Conservation (phyloP, 1,284 basidiomycete species). For the Ceraceosorus guamensis region DNA sequence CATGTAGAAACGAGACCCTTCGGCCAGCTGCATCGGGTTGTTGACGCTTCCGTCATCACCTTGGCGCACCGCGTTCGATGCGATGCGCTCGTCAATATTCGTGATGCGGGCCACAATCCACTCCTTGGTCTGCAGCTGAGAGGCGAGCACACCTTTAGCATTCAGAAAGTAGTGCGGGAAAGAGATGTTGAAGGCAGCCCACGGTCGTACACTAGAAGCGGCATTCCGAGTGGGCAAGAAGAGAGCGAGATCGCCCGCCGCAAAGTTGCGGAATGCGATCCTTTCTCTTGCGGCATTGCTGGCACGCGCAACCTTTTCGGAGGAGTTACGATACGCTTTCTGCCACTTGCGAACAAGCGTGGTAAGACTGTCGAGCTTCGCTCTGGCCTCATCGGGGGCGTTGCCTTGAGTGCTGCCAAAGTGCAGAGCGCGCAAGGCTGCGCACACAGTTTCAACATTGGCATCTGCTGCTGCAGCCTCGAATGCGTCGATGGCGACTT, state of each 20-base stretch:
- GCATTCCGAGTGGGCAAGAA: conserved; percentile 93
- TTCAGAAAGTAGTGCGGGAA: conserved; percentile 96
- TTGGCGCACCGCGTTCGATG: conserved; percentile 29
- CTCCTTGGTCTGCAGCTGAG: conserved; percentile 60
- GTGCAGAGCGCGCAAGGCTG: conserved; percentile 2
- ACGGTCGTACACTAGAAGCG: conserved; percentile 49
- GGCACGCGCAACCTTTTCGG: conserved; percentile 67
- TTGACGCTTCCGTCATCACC: conserved; percentile 18
- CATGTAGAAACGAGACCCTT: conserved; percentile 86
- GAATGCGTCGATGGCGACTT: conserved; percentile 26
- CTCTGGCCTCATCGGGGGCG: conserved; percentile 73
- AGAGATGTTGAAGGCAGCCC: conserved; percentile 55
- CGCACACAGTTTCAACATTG: conserved; percentile 21
- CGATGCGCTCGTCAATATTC: conserved; percentile 72
- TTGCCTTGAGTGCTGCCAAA: conserved; percentile 57
- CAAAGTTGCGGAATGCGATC: conserved; percentile 39
- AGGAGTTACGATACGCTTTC: conserved; percentile 65
- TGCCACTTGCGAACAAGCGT: conserved; percentile 88
- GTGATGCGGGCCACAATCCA: conserved; percentile 91
- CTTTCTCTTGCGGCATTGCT: conserved; percentile 51
- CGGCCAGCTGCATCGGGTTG: conserved; percentile 61
- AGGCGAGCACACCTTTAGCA: conserved; percentile 66
- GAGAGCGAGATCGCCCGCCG: conserved; percentile 66
- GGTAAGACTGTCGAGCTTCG: conserved; percentile 57
- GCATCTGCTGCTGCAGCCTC: conserved; percentile 20